Evolutionary conservation across 1,284 basidiomycete genomes (phyloP), one percentile per base, ranked within the genome.

Genomic region (Ustilago cynodontis): DNA sequence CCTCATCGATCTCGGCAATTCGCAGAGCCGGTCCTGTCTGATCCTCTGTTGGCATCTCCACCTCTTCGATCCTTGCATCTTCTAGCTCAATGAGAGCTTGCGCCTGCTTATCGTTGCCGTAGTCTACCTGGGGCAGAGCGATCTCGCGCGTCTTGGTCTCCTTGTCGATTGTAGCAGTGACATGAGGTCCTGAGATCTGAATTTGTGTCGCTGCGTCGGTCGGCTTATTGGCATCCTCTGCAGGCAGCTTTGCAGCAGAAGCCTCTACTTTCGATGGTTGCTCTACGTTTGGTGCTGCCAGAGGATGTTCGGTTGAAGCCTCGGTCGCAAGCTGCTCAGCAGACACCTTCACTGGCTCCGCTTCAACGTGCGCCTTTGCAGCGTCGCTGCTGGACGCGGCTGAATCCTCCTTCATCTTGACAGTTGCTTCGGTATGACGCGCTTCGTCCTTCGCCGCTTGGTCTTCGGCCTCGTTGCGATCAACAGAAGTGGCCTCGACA

Each of bases 1-100:
- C 22, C 3, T 77, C 74, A n/a, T 66, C 59, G 31, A 61, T 68
- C 47, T 69, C 63, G 37, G 69, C 70, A 29, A 77, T 77, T 16
- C 60, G 62, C n/a, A 72, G 39, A 11, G 58, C 33, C 8, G 73
- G 65, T 16, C 53, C 49, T 6, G 33, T 24, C 22, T 67, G 57
- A 13, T 60, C 58, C 29, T 39, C 55, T 31, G 56, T 47, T 1
- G 61, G 62, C 69, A 66, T 69, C 43, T 71, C 65, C 24, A 71
- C 69, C 29, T 77, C 69, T 52, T 77, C 69, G 50, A 69, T 69
- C 35, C 65, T 58, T 13, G 61, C 74, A 14, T 39, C 20, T 22
- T 77, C 65, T 33, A 68, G 68, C 43, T 59, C 39, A n/a, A 60
- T 39, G 33, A 72, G 60, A 16, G 29, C 62, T 54, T 63, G 71